Base-by-base conservation (phyloP, 192 early-diverging fungal genomes). In the Geranomyces michiganensis region DNA sequence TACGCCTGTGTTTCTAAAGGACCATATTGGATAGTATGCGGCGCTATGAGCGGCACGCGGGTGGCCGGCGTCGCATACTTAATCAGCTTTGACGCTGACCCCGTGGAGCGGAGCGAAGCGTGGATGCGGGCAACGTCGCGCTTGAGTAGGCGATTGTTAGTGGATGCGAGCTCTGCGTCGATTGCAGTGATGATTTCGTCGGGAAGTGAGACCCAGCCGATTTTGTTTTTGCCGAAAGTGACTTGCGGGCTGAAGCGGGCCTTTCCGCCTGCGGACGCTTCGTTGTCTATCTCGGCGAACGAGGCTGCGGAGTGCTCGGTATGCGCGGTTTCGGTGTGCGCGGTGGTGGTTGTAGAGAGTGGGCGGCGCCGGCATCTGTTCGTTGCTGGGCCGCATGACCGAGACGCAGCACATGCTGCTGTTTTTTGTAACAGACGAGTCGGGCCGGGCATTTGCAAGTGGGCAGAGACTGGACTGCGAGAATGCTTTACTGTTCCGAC, bases 1-100 rank as follows among this genome's bases (percentile, higher is more conserved):
- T 92, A 96, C 1, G 92, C 92, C 0, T 75, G 65, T 0, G 91
- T 71, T 76, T 96, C 94, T 32, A 83, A 81, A 13, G 70, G 74
- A 7, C 92, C 92, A 46, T 92, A 94, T 29, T 86, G 79, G 7
- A 95, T 24, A 15, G 81, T 84, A 61, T 95, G 91, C 8, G 67
- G 56, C 17, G 12, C 21, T 17, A 60, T 59, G 1, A 60, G 33
- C 17, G 19, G 61, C 29, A 64, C 33, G 53, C 19, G 33, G 4
- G 22, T 21, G 31, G 29, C 12, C 13, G 62, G 24, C n/a, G 60
- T 13, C 0, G 64, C 21, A 46, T 26, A 46, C 21, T 48, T 60
- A 31, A 46, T 27, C 9, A 73, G 56, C 56, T 73, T 65, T 29
- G 62, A 31, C 14, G 56, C 29, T 10, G 62, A 56, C 1, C 71